Evolutionary conservation across 208 protist species (phyloP), one percentile per base, ranked within the genome.

Genomic region (Wallacemonas rigidus): DNA sequence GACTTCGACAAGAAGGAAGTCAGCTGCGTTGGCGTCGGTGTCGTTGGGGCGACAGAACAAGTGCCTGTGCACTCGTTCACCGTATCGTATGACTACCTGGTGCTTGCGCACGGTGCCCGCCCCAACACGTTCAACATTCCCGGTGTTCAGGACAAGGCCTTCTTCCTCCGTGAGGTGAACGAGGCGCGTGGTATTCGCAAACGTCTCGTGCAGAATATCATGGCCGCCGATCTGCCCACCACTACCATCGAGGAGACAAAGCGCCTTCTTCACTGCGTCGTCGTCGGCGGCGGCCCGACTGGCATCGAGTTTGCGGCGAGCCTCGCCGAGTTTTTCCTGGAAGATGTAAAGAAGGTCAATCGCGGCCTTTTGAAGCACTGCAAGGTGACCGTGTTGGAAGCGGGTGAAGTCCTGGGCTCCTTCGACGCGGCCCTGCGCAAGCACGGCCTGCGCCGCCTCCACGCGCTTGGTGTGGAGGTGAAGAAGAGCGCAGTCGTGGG

Each of bases 111-210:
- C 67, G 96, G 96, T 63, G 85, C 90, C 0, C 80, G 81, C 6
- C 90, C 93, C 26, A 97, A 96, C 79, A 98, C 93, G 9, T 98
- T 98, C 76, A 94, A 94, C 80, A 95, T 93, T 58, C 91, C 91
- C 39, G 96, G 96, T 65, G 95, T 98, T 14, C 57, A 86, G 56
- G 90, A 98, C 26, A 88, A 93, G 71, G 88, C 87, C 9, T 94
- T 93, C 64, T 97, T 97, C 74, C 83, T 98, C 50, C 92, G 93
- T 50, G 92, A 97, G 68, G 87, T 97, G 44, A 87, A 87, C 80
- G 90, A 95, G 75, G 90, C 90, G 8, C 90, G 88, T 3, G 88
- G 78, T 40, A 98, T 98, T 74, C 82, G 95, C 55, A 94, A 96
- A 63, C 86, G 86, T n/a, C 79, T 98, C 26, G 83, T 96, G 60